Evolutionary conservation across 1,284 basidiomycete genomes (phyloP), one percentile per base, ranked within the genome.

Genomic region (Pascua sp.): DNA sequence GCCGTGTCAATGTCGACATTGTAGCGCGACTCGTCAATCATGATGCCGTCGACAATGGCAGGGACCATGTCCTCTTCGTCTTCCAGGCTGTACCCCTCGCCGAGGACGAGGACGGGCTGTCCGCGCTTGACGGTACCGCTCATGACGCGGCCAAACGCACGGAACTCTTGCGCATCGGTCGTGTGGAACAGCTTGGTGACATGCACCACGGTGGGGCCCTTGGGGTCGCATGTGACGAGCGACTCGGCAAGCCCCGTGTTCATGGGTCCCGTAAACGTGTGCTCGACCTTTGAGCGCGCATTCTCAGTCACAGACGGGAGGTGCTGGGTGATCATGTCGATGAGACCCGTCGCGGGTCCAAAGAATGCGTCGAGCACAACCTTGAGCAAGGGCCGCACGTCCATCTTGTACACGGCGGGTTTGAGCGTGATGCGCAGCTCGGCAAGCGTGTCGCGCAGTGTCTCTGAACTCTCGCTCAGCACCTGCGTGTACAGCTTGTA

Each of bases 1-100:
- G 91, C 86, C 69, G 91, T 90, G 42, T 91, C 88, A 9, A 88
- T 84, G 8, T 90, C 90, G 56, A 98, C 87, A 63, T 88, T 87
- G 73, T 98, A 98, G 67, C 96, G 83, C 17, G 94, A 86, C 80
- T 98, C 90, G 73, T 84, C 85, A 60, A 98, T 85, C 87, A 91
- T 91, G 39, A 98, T 81, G 58, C 87, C 86, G 66, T 96, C 92
- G 8, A 98, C 85, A 4, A 81, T 83, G n/a, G 85, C 86, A 62
- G 86, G 85, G 70, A 88, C 84, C 91, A 98, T 95, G 72, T 99
- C 96, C 78, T 99, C 96, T 77, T 98, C 95, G 70, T 98, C 96
- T 69, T 98, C 94, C 12, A 90, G 88, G 11, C 93, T 95, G 76
- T 93, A 99, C 0, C 91, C 90, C 76, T 98, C 95, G 56, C 96